phyloP scores from a whole-genome alignment of 1,139 yeast species.

The Suhomyces wounanorum region DNA sequence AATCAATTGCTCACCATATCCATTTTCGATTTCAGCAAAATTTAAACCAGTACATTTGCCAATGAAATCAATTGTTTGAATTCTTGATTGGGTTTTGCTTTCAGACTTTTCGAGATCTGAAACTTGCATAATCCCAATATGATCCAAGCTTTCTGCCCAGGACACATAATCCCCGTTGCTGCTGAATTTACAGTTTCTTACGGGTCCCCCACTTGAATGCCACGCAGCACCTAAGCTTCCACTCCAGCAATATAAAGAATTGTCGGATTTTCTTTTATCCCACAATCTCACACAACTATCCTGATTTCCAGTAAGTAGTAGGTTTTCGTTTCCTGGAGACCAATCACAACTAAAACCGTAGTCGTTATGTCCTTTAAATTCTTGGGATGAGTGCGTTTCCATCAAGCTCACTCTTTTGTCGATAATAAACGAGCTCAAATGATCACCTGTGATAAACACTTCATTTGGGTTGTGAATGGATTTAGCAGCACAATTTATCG shows the following conservation, averaged over 20 bases:
- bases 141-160: conserved; percentile 65
- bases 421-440: conserved; percentile 40
- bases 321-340: conserved; percentile 44
- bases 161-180: conserved; percentile 46
- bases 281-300: conserved; percentile 59
- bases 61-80: conserved; percentile 54
- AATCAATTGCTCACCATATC: conserved; percentile 49
- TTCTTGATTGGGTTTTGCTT: conserved; percentile 25
- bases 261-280: conserved; percentile 43
- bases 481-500: conserved; percentile 53
- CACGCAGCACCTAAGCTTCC: conserved; percentile 36
- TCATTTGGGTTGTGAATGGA: conserved; percentile 39
- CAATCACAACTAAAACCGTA: conserved; percentile 65
- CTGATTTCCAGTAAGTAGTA: conserved; percentile 59
- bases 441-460: conserved; percentile 55
- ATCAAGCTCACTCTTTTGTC: conserved; percentile 39
- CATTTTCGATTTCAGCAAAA: conserved; percentile 48
- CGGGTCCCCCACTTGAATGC: conserved; percentile 42
- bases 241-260: conserved; percentile 35
- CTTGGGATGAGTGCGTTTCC: conserved; percentile 16
- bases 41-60: conserved; percentile 63
- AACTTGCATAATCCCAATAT: conserved; percentile 51
- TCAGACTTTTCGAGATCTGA: conserved; percentile 26
- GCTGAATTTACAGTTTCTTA: conserved; percentile 56
- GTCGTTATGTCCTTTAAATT: conserved; percentile 52